Evolutionary conservation across 352 stramenopile species (phyloP), one percentile per base, ranked within the genome.

Genomic region (Phytophthora brassicae): DNA sequence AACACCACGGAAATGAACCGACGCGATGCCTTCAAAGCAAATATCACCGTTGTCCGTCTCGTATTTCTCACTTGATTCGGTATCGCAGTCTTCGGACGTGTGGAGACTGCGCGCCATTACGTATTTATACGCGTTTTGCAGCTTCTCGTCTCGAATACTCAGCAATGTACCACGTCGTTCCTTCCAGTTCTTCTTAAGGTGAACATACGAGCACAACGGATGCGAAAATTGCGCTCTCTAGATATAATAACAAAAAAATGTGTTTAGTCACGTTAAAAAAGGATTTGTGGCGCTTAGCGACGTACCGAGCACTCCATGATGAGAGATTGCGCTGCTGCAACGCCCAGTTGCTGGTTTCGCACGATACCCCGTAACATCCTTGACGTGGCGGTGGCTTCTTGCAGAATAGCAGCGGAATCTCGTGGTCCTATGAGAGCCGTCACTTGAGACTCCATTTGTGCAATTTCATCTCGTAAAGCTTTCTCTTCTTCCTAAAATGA

Each of bases 1-100:
- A 3, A 77, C 64, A 1, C 61, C 64, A 8, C 51, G 46, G 17
- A 82, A 71, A 45, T 65, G 67, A 20, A 72, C 72, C 17, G 65
- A 39, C 1, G 65, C 50, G 22, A 64, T 65, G 17, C 56, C n/a
- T n/a, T 16, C 35, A 3, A 68, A 12, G 28, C 51, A 66, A 52
- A 77, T 56, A 26, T 72, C 71, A 16, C 68, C 70, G 0, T 66
- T 50, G 7, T 66, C 47, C 4, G 65, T 63, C 50, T 75, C 63
- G n/a, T n/a, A n/a, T n/a, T n/a, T n/a, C n/a, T n/a, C n/a, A n/a
- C n/a, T n/a, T n/a, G n/a, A n/a, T n/a, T n/a, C n/a, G n/a, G n/a
- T n/a, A n/a, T n/a, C n/a, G n/a, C n/a, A n/a, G 16, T 60, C 60
- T n/a, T 54, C 31, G 7, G 57, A 38, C 3, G 43, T 22, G 23